Percentiles rank a stretch among this genome's conserved stretches.
These are phyloP conservation scores for Pichia norvegensis DNA, from an alignment of 1,139 yeast species.

Conservation along the genomic window DNA sequence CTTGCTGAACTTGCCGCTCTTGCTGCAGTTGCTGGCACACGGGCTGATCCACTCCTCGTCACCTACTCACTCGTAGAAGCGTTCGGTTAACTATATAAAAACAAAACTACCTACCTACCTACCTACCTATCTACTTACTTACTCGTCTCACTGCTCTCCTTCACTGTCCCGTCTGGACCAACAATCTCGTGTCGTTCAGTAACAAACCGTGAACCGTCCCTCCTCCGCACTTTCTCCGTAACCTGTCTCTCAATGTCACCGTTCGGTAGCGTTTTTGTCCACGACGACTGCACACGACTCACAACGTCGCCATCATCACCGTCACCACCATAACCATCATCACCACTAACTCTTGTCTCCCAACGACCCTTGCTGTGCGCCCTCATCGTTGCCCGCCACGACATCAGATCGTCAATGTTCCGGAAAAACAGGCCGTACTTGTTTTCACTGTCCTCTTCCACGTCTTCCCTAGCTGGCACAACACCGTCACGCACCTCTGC, in stretches of 20 bases:
- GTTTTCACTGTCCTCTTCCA: conserved; percentile 32
- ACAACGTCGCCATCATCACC: conserved; percentile 46
- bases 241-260: conserved; percentile 50
- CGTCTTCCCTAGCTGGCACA: conserved; percentile 34
- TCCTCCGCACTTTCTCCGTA: conserved; percentile 46
- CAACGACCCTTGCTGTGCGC: conserved; percentile 26
- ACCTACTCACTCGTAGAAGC: conserved; percentile 15
- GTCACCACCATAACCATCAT: conserved; percentile 39
- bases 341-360: conserved; percentile 6
- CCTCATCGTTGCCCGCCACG: conserved; percentile 58
- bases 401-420: conserved; percentile 56
- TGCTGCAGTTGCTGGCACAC: not conserved
- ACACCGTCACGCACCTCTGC: conserved; percentile 29
- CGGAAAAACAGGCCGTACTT: conserved; percentile 44
- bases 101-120: not conserved
- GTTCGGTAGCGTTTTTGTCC: conserved; percentile 26
- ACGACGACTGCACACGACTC: conserved; percentile 12
- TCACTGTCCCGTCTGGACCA: conserved; percentile 14
- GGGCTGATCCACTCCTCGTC: conserved; percentile 5
- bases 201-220: conserved; percentile 55
- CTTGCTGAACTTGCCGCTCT: conserved; percentile 4
- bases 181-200: conserved; percentile 33
- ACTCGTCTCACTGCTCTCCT: conserved; percentile 1
- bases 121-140: no score
- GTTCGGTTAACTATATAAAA: conserved; percentile 14